A percentile compares a stretch with the other conserved stretches of the same genome.
These are phyloP conservation scores for Xylaria bambusicola DNA, from an alignment of 495 filamentous ascomycete species.

Conservation along the genomic window DNA sequence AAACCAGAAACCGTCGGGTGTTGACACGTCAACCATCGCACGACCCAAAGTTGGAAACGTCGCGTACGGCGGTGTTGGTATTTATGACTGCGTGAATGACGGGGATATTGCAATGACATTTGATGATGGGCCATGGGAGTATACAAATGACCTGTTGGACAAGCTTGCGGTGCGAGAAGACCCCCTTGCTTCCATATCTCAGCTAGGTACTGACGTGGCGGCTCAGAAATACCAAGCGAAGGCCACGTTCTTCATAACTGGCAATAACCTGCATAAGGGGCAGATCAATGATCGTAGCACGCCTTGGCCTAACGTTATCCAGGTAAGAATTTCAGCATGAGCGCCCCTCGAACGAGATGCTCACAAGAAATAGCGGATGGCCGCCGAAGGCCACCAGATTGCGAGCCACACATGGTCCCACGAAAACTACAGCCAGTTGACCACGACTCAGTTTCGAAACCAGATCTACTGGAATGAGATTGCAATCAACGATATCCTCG, in stretches of 20 bases:
- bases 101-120: constrained; percentile 74
- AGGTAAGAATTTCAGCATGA: constrained; percentile 31
- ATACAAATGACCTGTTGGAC: constrained; percentile 69
- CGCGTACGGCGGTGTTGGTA: constrained; percentile 61
- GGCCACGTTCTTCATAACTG: constrained; percentile 80
- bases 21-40: constrained; percentile 58
- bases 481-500: constrained; percentile 75
- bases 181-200: not conserved
- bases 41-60: constrained; percentile 61
- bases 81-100: constrained; percentile 65
- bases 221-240: constrained; percentile 60
- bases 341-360: constrained; percentile 7
- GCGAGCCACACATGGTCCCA: constrained; percentile 88
- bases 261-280: constrained; percentile 73
- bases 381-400: constrained; percentile 72
- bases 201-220: constrained; percentile 20
- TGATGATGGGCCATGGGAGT: constrained; percentile 75
- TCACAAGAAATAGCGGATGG: constrained; percentile 58
- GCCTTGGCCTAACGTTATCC: constrained; percentile 62
- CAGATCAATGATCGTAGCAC: constrained; percentile 62
- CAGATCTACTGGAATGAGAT: constrained; percentile 81
- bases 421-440: constrained; percentile 64
- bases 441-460: constrained; percentile 55
- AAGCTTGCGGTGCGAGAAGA: constrained; percentile 50
- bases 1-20: constrained; percentile 62